A percentile compares a stretch with the other conserved stretches of the same genome.
Conservation (phyloP, 768 basidiomycete genomes). For the Tremella fuciformis region DNA sequence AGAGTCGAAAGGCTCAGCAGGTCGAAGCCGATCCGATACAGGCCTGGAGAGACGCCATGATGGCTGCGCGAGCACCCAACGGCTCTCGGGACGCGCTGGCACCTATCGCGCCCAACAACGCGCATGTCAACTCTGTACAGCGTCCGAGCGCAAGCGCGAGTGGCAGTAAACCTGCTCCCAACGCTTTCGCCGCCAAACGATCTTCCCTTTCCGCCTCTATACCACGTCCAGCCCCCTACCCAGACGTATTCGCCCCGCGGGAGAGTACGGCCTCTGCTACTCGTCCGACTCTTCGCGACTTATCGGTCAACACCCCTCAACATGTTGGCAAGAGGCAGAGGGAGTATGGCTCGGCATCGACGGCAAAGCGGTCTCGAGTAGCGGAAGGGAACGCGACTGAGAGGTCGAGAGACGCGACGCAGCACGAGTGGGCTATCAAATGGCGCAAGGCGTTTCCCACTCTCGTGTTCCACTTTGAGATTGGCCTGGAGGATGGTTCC, state of each 20-base stretch:
- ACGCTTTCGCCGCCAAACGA: background rate
- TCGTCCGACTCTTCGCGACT: background rate
- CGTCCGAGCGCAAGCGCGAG: background rate
- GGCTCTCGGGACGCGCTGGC: background rate
- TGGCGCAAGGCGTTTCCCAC: slow-evolving; percentile 79
- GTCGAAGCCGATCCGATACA: too few species aligned
- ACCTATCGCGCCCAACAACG: slow-evolving; percentile 1
- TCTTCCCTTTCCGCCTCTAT: slow-evolving; percentile 16
- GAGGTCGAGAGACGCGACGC: slow-evolving; percentile 19
- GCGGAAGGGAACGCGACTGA: background rate
- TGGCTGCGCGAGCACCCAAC: too few species aligned
- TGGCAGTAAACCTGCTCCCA: background rate
- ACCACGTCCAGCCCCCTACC: slow-evolving; percentile 27
- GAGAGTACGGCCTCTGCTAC: background rate
- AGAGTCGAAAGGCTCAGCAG: background rate
- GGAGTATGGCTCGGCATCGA: background rate
- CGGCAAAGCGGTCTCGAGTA: slow-evolving; percentile 2
- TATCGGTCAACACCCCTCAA: background rate
- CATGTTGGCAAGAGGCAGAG: background rate
- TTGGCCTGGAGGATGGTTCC: slow-evolving; percentile 54
- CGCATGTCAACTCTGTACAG: background rate
- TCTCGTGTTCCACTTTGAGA: slow-evolving; percentile 83
- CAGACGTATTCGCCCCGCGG: slow-evolving; percentile 35
- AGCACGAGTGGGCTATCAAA: slow-evolving; percentile 69
- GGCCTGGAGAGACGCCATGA: too few species aligned